A percentile compares a stretch with the other conserved stretches of the same genome.
Conservation (phyloP, 1,139 yeast genomes). For the Yamadazyma membranifaciens region DNA sequence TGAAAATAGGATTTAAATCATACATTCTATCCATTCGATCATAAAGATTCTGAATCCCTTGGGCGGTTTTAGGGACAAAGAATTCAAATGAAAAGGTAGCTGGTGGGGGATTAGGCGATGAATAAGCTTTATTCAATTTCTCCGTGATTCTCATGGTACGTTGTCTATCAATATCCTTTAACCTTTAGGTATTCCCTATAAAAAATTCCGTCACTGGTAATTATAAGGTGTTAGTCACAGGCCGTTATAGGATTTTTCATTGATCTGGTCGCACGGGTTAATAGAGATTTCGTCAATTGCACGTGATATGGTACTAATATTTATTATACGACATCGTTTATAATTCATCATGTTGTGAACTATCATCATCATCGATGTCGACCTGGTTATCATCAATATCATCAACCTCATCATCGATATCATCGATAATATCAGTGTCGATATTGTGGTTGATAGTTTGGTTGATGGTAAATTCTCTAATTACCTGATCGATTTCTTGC, state of each 20-base stretch:
- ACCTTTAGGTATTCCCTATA: too few species aligned
- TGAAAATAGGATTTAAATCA: slow-evolving; percentile 84
- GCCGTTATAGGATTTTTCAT: not conserved
- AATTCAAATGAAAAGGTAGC: slow-evolving; percentile 94
- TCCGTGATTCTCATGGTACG: slow-evolving; percentile 54
- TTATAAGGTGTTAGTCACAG: not conserved
- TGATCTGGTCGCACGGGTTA: not conserved
- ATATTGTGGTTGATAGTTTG: too few species aligned
- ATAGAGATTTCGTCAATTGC: not conserved
- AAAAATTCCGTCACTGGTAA: too few species aligned
- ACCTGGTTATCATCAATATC: not conserved
- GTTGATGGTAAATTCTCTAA: not conserved
- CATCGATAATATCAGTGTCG: too few species aligned
- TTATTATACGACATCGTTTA: not conserved
- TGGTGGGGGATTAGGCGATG: slow-evolving; percentile 40
- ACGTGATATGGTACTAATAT: not conserved
- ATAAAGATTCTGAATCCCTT: slow-evolving; percentile 93
- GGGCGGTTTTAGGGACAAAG: slow-evolving; percentile 96
- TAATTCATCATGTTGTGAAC: slow-evolving; percentile 1
- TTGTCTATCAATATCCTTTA: not conserved
- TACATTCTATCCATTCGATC: slow-evolving; percentile 99
- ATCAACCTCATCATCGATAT: not conserved
- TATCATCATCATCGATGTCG: slow-evolving; percentile 1
- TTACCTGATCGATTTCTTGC: slow-evolving; percentile 32
- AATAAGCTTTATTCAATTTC: slow-evolving; percentile 49